A percentile compares a stretch with the other conserved stretches of the same genome.
Evolutionary conservation across 345 rosid species (phyloP).

Genomic region (Cardiospermum halicacabum): DNA sequence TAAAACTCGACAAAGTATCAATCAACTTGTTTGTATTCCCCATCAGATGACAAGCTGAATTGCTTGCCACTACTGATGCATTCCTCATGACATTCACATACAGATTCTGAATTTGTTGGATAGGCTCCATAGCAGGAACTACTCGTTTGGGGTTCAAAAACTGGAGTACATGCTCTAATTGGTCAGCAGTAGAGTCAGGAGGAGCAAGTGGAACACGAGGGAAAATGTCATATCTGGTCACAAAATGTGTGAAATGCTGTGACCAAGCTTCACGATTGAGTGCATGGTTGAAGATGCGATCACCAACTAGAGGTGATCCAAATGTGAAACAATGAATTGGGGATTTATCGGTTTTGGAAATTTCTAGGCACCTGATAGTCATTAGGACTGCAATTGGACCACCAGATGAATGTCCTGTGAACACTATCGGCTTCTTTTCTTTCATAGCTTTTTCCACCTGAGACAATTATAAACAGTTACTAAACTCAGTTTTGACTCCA

Average conservation of each 20-base stretch:
- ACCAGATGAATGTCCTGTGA: constrained; percentile 82
- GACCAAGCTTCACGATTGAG: constrained; percentile 72
- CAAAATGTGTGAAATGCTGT: constrained; percentile 49
- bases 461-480: not conserved
- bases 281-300: constrained; percentile 56
- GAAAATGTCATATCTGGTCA: constrained; percentile 57
- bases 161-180: constrained; percentile 27
- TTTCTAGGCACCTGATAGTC: constrained; percentile 61
- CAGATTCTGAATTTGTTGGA: constrained; percentile 17
- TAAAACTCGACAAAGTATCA: constrained; percentile 51
- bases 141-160: constrained; percentile 21
- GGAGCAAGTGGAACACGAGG: constrained; percentile 67
- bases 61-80: constrained; percentile 49
- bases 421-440: constrained; percentile 44
- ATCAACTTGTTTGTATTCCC: constrained; percentile 58
- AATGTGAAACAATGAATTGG: constrained; percentile 66
- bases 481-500: not conserved
- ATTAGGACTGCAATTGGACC: constrained; percentile 70
- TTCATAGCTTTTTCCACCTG: constrained; percentile 44
- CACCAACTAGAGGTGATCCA: constrained; percentile 79
- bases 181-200: constrained; percentile 25
- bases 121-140: not conserved
- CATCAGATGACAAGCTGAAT: constrained; percentile 57
- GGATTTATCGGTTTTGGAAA: constrained; percentile 8
- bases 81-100: constrained; percentile 45